Conservation (phyloP, 108 stramenopile genomes). For the Skeletonema grethae region DNA sequence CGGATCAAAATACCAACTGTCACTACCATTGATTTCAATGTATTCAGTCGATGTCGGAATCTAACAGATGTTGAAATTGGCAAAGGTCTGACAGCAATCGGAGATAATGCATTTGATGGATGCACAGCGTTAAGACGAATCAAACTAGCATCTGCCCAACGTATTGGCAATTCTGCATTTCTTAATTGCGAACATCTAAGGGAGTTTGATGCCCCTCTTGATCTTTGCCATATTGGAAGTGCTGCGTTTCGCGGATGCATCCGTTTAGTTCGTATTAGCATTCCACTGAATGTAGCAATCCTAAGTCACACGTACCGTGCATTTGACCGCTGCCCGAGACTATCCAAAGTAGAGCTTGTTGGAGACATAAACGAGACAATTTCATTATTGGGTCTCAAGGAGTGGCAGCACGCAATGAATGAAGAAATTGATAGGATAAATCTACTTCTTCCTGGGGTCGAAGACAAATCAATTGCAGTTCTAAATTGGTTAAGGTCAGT, state of each 20-base stretch:
- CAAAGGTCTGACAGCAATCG: not conserved
- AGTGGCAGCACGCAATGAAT: not conserved
- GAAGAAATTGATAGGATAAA: not conserved
- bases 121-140: not conserved
- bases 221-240: not conserved
- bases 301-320: not conserved
- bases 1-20: not conserved
- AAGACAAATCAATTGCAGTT: not conserved
- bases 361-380: not conserved
- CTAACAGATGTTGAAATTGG: not conserved
- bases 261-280: not conserved
- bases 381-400: not conserved
- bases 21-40: not conserved
- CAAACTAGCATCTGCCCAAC: not conserved
- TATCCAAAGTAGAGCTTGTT: not conserved
- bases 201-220: not conserved
- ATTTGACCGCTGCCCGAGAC: not conserved
- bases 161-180: not conserved
- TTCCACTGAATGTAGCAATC: not conserved
- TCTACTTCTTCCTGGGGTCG: not conserved
- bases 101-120: not conserved
- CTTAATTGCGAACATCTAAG: not conserved
- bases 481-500: not conserved
- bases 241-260: not conserved
- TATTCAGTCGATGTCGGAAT: not conserved